Evolutionary conservation across 2,329 filamentous ascomycete species (phyloP), one percentile per base, ranked within the genome.

Genomic region (Tolypocladium amazonense): DNA sequence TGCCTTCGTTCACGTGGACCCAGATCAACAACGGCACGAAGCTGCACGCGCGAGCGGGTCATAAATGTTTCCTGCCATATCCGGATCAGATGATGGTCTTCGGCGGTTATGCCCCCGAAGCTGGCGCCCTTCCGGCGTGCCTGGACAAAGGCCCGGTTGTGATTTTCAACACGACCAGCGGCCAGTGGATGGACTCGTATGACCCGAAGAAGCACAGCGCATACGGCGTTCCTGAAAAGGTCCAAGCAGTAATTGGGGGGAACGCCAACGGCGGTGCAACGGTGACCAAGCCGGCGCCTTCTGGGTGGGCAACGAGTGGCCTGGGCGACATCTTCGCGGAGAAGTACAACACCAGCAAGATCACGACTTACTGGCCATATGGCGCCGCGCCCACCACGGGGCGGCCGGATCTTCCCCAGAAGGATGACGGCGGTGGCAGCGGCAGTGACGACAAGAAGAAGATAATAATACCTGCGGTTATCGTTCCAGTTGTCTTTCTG

Each of bases 1-100:
- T 95, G 7, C 90, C 90, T 0, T 87, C 87, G 0, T 95, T 95
- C 70, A 89, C 84, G 5, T 94, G 90, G 90, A 88, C 88, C 58
- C 75, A 76, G 65, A 68, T 84, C 25, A 72, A 71, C 23, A 66
- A 73, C 0, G 79, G 80, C 70, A 83, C 69, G 63, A 66, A 58
- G 58, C 76, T 54, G 69, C 88, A 72, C 73, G 87, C 78, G 3
- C 82, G 90, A 58, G 83, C 86, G 1, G 89, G 89, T 0, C 89
- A 93, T 70, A 84, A 85, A 43, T 94, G 90, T 72, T 84, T 92
- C 65, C 82, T 83, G 66, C 82, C 83, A 1, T 93, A 90, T 73
- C 87, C 91, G 20, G 86, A 88, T 60, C 90, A 93, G 71, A 92
- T 95, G 86, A 78, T 94, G 62, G 80, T 88, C 9, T 77, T 93